A percentile compares a stretch with the other conserved stretches of the same genome.
Conservation (phyloP, 2,329 filamentous ascomycete species). For the Arachnomyces sp. region DNA sequence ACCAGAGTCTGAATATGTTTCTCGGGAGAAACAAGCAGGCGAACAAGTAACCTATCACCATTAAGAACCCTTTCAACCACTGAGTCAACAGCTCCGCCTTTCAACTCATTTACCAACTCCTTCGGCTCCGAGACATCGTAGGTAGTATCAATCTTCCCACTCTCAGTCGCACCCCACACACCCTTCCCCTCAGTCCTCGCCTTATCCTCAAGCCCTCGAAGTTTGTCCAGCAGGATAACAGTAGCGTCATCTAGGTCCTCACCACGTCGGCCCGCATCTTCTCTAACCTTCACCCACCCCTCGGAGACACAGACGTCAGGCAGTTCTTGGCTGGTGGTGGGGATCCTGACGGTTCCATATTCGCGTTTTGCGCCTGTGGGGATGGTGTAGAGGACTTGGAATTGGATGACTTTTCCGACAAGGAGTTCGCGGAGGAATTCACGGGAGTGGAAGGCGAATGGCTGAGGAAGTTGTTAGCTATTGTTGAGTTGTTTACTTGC, state of each 20-base stretch:
- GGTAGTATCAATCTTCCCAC: conserved; percentile 62
- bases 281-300: conserved; percentile 87
- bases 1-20: conserved; percentile 86
- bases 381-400: conserved; percentile 78
- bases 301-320: conserved; percentile 79
- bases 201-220: conserved; percentile 68
- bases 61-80: conserved; percentile 87
- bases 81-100: conserved; percentile 75
- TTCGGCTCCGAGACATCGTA: conserved; percentile 74
- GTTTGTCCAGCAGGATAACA: conserved; percentile 61
- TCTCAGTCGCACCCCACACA: conserved; percentile 62
- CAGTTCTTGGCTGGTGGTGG: conserved; percentile 56
- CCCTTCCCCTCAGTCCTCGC: conserved; percentile 75
- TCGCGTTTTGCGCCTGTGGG: conserved; percentile 70
- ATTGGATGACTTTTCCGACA: conserved; percentile 81
- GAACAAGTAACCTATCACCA: conserved; percentile 80
- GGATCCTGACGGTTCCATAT: conserved; percentile 73
- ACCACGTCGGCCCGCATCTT: conserved; percentile 82
- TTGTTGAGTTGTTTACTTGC: conserved; percentile 5
- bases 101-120: conserved; percentile 70
- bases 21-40: conserved; percentile 70
- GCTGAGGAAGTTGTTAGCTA: conserved; percentile 32
- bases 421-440: conserved; percentile 79
- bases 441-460: conserved; percentile 86
- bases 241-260: conserved; percentile 62